Base-by-base conservation (phyloP, 2,329 filamentous ascomycete species). In the Fonsecaea erecta region DNA sequence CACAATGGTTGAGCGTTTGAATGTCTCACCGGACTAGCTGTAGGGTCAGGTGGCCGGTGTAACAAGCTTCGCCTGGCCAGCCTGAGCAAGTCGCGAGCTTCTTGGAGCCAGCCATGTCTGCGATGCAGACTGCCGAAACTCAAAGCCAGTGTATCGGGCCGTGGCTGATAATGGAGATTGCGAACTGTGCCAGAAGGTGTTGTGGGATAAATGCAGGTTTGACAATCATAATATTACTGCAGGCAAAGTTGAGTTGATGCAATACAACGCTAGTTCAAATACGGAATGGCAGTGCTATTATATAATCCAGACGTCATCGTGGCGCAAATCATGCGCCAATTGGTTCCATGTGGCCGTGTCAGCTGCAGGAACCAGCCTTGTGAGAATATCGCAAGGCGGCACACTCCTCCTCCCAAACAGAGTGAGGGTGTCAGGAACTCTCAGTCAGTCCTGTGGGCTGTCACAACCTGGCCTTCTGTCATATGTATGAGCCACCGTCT, bases 381-480 rank as follows among this genome's bases (percentile, higher is more conserved):
- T 53, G 24, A 34, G 30, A n/a, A n/a, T n/a, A 6, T 8, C 51
- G 32, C 48, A 11, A 28, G 32, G n/a, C n/a, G 21, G 48, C 21
- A 7, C 37, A 11, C 32, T 8, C 28, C 8, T 30, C n/a, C 18
- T 43, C n/a, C 54, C 1, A 30, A 8, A 12, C 12, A 14, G 40
- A 37, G 24, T 37, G 28, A 62, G 52, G 18, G 16, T 24, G 11
- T 32, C 3, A 34, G 12, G 43, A 16, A 53, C 43, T 48, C 16
- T 21, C 46, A 56, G 18, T 35, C 40, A 54, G 46, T 30, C 14
- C 8, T 35, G 56, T 43, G 16, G 46, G 24, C 55, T 35, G 51
- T 61, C 57, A 64, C 21, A 64, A 16, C 28, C 56, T 64, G 12
- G 62, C 37, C 57, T 64, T 64, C 62, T 56, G 57, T n/a, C 26